These are phyloP conservation scores for Scheffersomyces insectosa DNA, from an alignment of 1,139 yeast species.

Conservation along the genomic window DNA sequence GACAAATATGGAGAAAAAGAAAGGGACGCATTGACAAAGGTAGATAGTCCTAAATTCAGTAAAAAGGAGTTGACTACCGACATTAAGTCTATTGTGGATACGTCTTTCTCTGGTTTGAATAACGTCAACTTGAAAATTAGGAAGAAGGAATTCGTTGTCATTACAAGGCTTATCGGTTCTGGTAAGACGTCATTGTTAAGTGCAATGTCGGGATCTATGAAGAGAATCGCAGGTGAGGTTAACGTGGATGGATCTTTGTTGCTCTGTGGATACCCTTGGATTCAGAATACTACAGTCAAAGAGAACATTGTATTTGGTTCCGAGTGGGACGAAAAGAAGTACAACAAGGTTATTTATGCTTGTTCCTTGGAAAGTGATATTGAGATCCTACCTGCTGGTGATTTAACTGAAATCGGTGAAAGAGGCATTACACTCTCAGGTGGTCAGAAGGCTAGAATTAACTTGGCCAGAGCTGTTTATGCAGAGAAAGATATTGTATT, in stretches of 20 bases:
- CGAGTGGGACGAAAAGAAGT: constrained; percentile 52
- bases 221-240: constrained; percentile 49
- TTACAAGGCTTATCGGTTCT: constrained; percentile 70
- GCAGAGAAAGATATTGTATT: constrained; percentile 13
- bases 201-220: constrained; percentile 66
- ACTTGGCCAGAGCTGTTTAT: constrained; percentile 21
- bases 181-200: constrained; percentile 67
- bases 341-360: constrained; percentile 54
- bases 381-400: constrained; percentile 17
- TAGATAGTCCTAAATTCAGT: constrained; percentile 6
- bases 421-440: constrained; percentile 22
- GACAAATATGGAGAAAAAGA: constrained; percentile 10
- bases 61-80: constrained; percentile 5
- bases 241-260: constrained; percentile 44
- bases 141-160: constrained; percentile 62
- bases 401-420: constrained; percentile 21
- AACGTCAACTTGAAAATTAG: constrained; percentile 45
- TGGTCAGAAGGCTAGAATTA: constrained; percentile 23
- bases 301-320: constrained; percentile 75
- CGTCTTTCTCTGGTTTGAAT: constrained; percentile 18
- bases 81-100: constrained; percentile 7
- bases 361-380: constrained; percentile 57
- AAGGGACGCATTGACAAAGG: constrained; percentile 10
- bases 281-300: constrained; percentile 76
- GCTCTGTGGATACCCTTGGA: constrained; percentile 68